A percentile compares a stretch with the other conserved stretches of the same genome.
phyloP scores from a whole-genome alignment of 139 green algal genomes.

The Chlorella sp. region DNA sequence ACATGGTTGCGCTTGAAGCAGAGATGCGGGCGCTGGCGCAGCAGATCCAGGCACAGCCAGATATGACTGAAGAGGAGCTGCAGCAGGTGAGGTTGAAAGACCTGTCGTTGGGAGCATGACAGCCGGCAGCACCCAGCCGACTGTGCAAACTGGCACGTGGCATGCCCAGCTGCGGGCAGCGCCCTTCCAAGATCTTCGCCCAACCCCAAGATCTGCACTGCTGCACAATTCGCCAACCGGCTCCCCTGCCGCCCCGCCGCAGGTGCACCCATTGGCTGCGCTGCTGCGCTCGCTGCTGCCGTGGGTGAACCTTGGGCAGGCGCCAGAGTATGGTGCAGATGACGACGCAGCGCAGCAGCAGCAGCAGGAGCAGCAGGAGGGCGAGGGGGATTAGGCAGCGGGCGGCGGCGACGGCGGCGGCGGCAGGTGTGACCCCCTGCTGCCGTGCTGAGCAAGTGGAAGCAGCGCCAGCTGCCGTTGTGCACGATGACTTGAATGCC shows the following conservation, averaged over 20 bases:
- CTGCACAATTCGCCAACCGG: too few species aligned
- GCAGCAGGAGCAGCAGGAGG: neutral
- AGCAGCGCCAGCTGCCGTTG: too few species aligned
- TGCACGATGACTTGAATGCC: too few species aligned
- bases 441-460: too few species aligned
- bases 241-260: too few species aligned
- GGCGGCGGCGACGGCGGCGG: neutral
- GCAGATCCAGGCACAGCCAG: constrained; percentile 40
- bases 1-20: constrained; percentile 41
- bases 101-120: too few species aligned
- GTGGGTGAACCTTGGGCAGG: constrained; percentile 78
- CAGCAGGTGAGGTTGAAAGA: neutral
- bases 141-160: too few species aligned
- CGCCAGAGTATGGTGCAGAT: constrained; percentile 59
- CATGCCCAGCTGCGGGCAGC: too few species aligned
- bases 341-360: neutral
- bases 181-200: too few species aligned
- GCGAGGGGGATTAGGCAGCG: neutral
- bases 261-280: constrained; percentile 68
- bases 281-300: constrained; percentile 84
- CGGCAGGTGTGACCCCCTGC: neutral
- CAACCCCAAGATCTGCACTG: too few species aligned
- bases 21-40: constrained; percentile 35
- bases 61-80: constrained; percentile 60
- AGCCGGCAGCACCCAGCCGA: too few species aligned